Percentiles rank a stretch among this genome's conserved stretches.
phyloP scores from a whole-genome alignment of 1,139 yeast species.

The Hyphopichia fennica region DNA sequence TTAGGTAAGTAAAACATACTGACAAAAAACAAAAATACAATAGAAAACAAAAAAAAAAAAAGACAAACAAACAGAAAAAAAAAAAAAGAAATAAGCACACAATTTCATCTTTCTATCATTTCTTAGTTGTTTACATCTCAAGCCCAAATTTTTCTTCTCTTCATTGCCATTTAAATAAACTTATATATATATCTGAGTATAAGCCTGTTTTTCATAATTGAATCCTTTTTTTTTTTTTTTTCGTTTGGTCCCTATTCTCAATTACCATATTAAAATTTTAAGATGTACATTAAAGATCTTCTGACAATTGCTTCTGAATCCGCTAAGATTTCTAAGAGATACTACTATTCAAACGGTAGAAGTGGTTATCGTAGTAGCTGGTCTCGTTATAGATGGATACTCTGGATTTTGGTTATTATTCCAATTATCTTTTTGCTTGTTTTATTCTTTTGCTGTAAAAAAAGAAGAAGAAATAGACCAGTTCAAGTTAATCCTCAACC shows the following conservation, averaged over 20 bases:
- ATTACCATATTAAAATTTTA: too few species aligned
- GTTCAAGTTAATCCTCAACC: conserved; percentile 4
- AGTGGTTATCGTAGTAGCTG: conserved; percentile 6
- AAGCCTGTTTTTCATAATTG: too few species aligned
- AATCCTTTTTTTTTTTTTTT: too few species aligned
- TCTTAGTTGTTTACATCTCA: not conserved
- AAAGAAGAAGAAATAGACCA: conserved; percentile 7
- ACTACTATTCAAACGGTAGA: conserved; percentile 6
- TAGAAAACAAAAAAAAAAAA: not conserved
- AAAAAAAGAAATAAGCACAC: not conserved
- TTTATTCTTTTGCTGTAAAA: conserved; percentile 10
- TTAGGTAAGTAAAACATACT: not conserved
- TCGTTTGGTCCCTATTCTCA: too few species aligned
- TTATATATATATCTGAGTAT: not conserved
- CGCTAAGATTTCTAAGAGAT: conserved; percentile 8
- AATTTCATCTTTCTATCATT: conserved; percentile 1
- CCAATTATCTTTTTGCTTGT: conserved; percentile 11
- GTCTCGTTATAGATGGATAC: conserved; percentile 12
- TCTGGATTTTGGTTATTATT: conserved; percentile 13
- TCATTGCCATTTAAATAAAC: too few species aligned
- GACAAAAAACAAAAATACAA: not conserved
- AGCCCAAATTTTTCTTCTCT: too few species aligned
- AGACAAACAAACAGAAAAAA: not conserved
- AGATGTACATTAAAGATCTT: conserved; percentile 6
- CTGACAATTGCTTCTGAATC: not conserved